phyloP scores from a whole-genome alignment of 176 grass and related monocot species.

The Aegilops bicornis region DNA sequence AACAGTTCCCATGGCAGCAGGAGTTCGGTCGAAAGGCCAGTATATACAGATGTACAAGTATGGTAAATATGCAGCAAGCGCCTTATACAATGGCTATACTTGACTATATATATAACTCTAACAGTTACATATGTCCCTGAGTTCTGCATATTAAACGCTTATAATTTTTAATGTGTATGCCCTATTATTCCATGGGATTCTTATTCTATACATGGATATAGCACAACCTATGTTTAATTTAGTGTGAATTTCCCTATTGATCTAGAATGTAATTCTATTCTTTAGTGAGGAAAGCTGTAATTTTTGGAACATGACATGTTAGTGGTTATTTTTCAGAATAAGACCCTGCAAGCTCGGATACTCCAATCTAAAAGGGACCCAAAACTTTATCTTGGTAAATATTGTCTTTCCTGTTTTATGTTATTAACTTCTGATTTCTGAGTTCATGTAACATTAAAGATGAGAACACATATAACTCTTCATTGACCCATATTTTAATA shows the following conservation, averaged over 20 bases:
- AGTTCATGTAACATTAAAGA: not conserved
- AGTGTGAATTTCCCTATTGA: not conserved
- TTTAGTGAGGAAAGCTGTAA: not conserved
- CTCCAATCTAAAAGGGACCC: slow-evolving; percentile 43
- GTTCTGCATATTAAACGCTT: not conserved
- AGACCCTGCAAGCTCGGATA: slow-evolving; percentile 42
- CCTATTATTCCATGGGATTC: not conserved
- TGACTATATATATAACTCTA: not conserved
- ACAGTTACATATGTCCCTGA: not conserved
- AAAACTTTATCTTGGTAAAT: slow-evolving; percentile 48
- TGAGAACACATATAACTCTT: not conserved
- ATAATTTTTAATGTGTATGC: not conserved
- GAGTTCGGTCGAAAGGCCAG: not conserved
- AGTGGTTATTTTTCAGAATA: slow-evolving; percentile 43
- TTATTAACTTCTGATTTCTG: slow-evolving; percentile 19
- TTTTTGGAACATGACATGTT: not conserved
- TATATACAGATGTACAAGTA: not conserved
- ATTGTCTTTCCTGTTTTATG: slow-evolving; percentile 8
- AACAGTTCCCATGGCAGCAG: too few relatives aligned
- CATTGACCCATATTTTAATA: not conserved
- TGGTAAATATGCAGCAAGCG: not conserved
- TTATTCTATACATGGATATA: not conserved
- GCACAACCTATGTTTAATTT: not conserved
- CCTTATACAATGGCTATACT: not conserved
- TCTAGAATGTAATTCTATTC: not conserved